Base-by-base conservation (phyloP, 345 rosid species). In the Clausena lansium region DNA sequence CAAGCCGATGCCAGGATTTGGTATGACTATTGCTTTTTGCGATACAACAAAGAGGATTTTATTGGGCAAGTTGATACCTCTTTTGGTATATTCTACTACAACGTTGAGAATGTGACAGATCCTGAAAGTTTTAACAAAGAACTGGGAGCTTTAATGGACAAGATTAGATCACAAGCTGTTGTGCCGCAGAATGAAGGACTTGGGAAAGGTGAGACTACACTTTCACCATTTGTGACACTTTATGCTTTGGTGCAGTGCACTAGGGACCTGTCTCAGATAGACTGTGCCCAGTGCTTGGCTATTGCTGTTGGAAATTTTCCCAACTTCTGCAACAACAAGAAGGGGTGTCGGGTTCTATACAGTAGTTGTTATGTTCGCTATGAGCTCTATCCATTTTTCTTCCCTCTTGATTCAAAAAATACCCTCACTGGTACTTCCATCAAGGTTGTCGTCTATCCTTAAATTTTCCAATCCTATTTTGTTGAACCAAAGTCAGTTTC, bases 351-450 rank as follows among this genome's bases (percentile, higher is more conserved):
- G 41, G 91, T 86, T 73, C 72, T 92, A 47, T 94, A 89, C 75
- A 85, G 89, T 50, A 92, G 93, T 77, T 94, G 95, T 59, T 94
- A 88, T 58, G 85, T 86, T 41, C 89, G 93, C 36, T 92, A 93
- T 35, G 97, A 93, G 81, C 86, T 92, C 47, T 94, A 92, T 77
- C 98, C 97, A 10, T 93, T 93, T 81, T 94, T 87, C 86, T 92
- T 81, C 79, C 97, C 94, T 33, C 88, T 90, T 64, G 87, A 88
- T 78, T 74, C 84, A 19, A 38, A 74, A 65, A 70, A 64, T 70
- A 72, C 85, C 55, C 22, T 67, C 8, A 69, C 64, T 73, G 77
- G n/a, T 63, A 47, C 78, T 59, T 59, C 83, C 58, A 52, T 28
- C 62, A 72, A 73, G 38, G 74, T 30, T 76, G 71, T 78, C 59